Conservation (phyloP, 2,329 filamentous ascomycete species). For the Hortaea werneckii region DNA sequence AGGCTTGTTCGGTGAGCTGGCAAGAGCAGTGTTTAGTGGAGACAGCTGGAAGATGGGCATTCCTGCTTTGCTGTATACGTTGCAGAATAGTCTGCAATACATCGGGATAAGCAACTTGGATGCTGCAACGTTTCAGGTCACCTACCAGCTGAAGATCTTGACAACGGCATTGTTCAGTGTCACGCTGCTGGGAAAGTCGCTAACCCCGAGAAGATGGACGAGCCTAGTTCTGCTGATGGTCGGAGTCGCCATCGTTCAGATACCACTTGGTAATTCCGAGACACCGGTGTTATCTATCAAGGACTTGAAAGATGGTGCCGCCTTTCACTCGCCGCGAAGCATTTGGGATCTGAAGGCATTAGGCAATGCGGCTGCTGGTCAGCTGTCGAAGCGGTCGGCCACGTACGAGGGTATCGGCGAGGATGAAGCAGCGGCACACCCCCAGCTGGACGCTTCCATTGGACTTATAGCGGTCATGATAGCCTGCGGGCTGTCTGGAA, state of each 20-base stretch:
- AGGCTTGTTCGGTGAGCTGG: constrained; percentile 64
- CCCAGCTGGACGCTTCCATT: constrained; percentile 64
- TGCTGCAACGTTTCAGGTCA: constrained; percentile 83
- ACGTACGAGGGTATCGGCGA: constrained; percentile 81
- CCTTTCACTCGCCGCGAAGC: constrained; percentile 63
- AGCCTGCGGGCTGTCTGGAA: constrained; percentile 68
- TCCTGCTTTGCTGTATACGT: constrained; percentile 75
- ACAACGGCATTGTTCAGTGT: constrained; percentile 84
- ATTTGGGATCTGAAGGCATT: constrained; percentile 65
- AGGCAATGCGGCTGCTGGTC: constrained; percentile 40
- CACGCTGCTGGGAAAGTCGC: constrained; percentile 57
- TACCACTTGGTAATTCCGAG: constrained; percentile 50
- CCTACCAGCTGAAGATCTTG: constrained; percentile 90
- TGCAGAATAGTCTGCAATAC: constrained; percentile 92
- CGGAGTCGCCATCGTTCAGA: constrained; percentile 76
- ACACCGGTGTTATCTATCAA: constrained; percentile 46
- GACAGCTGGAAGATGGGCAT: constrained; percentile 94
- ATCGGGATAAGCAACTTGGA: constrained; percentile 84
- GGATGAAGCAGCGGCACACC: constrained; percentile 42
- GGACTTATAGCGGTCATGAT: constrained; percentile 70
- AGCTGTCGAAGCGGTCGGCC: constrained; percentile 60
- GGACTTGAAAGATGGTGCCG: constrained; percentile 49
- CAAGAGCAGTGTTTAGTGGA: constrained; percentile 69
- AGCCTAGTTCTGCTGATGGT: constrained; percentile 68
- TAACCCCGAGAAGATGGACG: constrained; percentile 68